These are phyloP conservation scores for Neurospora terricola DNA, from an alignment of 495 filamentous ascomycete species.

Conservation along the genomic window DNA sequence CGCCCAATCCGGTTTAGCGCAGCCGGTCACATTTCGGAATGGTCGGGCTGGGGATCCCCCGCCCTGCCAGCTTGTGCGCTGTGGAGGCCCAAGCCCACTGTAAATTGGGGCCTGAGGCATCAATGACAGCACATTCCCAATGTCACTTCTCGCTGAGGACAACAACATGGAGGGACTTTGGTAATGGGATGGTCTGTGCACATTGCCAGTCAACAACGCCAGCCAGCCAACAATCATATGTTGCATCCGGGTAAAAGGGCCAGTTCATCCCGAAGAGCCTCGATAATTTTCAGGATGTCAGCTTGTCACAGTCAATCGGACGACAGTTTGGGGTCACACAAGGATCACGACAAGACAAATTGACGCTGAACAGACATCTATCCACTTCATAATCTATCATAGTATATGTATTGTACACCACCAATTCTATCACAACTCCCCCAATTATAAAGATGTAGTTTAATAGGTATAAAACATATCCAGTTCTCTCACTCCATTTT, in stretches of 20 bases:
- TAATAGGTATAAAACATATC: background rate
- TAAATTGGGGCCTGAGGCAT: background rate
- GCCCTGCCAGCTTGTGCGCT: slow-evolving; percentile 9
- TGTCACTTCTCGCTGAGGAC: background rate
- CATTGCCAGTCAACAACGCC: background rate
- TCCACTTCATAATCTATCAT: background rate
- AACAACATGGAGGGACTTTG: background rate
- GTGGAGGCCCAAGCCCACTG: slow-evolving; percentile 4
- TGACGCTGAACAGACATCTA: background rate
- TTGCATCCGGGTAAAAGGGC: background rate
- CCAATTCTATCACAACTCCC: background rate
- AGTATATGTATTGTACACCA: background rate
- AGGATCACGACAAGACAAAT: background rate
- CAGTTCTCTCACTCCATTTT: background rate
- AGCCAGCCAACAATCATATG: background rate
- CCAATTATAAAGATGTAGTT: background rate
- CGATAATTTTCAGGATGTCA: background rate
- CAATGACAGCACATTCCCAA: background rate
- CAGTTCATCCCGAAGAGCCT: background rate
- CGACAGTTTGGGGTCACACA: background rate
- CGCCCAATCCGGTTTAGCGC: background rate
- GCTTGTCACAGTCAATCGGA: background rate
- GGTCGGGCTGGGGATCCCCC: background rate
- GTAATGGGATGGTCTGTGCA: background rate
- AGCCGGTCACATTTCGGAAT: background rate